phyloP scores from a whole-genome alignment of 495 filamentous ascomycete genomes.

The Talaromyces stipitatus region DNA sequence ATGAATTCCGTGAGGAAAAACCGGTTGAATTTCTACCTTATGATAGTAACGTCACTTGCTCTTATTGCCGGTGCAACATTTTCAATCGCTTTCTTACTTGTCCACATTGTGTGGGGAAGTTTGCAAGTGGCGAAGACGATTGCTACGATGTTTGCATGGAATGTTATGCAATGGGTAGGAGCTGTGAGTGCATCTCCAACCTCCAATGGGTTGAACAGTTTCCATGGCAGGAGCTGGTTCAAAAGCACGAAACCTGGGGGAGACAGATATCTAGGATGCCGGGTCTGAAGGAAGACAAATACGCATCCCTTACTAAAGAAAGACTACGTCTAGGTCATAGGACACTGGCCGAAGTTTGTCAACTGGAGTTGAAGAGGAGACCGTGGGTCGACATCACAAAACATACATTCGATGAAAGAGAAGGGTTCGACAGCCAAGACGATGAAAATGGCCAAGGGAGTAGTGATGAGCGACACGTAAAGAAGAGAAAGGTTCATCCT shows the following conservation, averaged over 20 bases:
- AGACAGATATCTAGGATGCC: slow-evolving; percentile 62
- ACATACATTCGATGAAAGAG: slow-evolving; percentile 12
- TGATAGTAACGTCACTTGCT: slow-evolving; percentile 87
- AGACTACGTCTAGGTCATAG: slow-evolving; percentile 57
- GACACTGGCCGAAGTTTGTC: slow-evolving; percentile 80
- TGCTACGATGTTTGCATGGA: slow-evolving; percentile 96
- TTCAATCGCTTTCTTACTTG: slow-evolving; percentile 97
- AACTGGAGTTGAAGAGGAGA: slow-evolving; percentile 68
- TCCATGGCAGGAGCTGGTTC: slow-evolving; percentile 65
- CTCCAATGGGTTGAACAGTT: slow-evolving; percentile 92
- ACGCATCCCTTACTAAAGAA: slow-evolving; percentile 55
- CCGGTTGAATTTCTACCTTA: slow-evolving; percentile 65
- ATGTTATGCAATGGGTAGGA: slow-evolving; percentile 89
- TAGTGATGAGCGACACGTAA: slow-evolving; percentile 34
- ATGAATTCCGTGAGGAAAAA: slow-evolving; percentile 49
- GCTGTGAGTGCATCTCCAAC: slow-evolving; percentile 76
- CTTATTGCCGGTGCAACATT: slow-evolving; percentile 92
- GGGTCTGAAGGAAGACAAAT: slow-evolving; percentile 49
- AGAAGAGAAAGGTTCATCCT: slow-evolving; percentile 36
- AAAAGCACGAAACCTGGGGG: slow-evolving; percentile 78
- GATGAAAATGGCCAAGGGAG: slow-evolving; percentile 21
- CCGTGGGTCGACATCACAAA: slow-evolving; percentile 57
- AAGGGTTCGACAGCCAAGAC: slow-evolving; percentile 9
- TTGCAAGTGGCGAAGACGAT: slow-evolving; percentile 56
- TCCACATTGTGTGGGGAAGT: slow-evolving; percentile 56